These are phyloP conservation scores for Solanum pennellii DNA, from an alignment of 257 asterid species.

Conservation along the genomic window DNA sequence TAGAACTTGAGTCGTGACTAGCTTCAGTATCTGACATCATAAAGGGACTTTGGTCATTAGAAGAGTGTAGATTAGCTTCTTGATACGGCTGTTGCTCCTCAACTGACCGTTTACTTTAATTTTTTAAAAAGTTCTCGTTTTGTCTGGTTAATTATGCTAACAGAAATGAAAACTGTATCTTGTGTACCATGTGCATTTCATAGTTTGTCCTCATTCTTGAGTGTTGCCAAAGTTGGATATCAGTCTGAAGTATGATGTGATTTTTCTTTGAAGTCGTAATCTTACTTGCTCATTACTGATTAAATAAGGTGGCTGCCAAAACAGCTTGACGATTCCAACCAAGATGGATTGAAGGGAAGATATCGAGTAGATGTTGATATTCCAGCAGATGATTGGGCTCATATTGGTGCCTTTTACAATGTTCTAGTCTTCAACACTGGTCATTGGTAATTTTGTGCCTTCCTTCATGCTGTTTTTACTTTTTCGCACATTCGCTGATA, in stretches of 20 bases:
- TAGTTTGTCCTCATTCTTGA: not conserved
- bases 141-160: not conserved
- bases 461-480: not conserved
- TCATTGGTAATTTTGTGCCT: constrained; percentile 58
- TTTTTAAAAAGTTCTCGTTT: not conserved
- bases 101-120: not conserved
- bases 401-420: constrained; percentile 56
- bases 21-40: not conserved
- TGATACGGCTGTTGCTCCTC: not conserved
- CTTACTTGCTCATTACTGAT: constrained; percentile 62
- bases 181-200: not conserved
- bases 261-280: constrained; percentile 13
- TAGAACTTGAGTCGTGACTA: not conserved
- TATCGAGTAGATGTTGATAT: constrained; percentile 76
- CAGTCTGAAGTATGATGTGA: not conserved
- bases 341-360: constrained; percentile 47
- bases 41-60: not conserved
- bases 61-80: not conserved
- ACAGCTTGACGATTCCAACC: constrained; percentile 26
- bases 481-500: not conserved
- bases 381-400: constrained; percentile 85
- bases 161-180: not conserved
- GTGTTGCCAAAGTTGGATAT: not conserved
- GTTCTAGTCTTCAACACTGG: constrained; percentile 91
- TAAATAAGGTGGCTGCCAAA: constrained; percentile 71